These are phyloP conservation scores for Volvox africanus DNA, from an alignment of 139 green algal species.

Conservation along the genomic window DNA sequence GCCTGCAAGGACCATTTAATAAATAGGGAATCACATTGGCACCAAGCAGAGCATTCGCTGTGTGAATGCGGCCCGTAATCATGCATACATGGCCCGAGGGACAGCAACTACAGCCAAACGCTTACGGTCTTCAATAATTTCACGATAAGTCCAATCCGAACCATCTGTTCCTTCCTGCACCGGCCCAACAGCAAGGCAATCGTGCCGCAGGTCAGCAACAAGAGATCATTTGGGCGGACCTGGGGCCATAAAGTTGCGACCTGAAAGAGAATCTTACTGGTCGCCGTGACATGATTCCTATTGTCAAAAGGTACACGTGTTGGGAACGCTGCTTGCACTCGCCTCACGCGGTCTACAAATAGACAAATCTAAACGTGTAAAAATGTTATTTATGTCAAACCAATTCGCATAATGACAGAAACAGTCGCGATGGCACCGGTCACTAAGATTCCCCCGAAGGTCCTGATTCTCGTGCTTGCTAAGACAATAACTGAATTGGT, in stretches of 20 bases:
- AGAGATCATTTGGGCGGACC: background rate
- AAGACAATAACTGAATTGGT: no score
- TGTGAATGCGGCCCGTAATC: background rate
- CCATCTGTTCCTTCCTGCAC: conserved; percentile 52
- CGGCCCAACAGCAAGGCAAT: background rate
- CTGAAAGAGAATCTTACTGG: conserved; percentile 10
- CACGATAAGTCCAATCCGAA: conserved; percentile 39
- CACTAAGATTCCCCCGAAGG: no score
- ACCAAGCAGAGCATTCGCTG: no score
- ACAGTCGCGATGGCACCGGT: no score
- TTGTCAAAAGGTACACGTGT: background rate
- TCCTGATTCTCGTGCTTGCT: no score
- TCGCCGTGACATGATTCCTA: background rate
- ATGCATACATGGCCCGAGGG: background rate
- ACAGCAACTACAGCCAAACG: background rate
- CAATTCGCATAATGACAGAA: background rate
- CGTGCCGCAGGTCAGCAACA: background rate
- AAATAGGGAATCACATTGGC: background rate
- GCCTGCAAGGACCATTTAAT: background rate
- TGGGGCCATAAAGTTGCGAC: background rate
- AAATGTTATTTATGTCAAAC: background rate
- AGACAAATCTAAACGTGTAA: background rate
- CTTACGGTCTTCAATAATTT: conserved; percentile 48
- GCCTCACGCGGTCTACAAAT: background rate
- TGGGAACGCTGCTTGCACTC: no score